phyloP scores from a whole-genome alignment of 2,329 filamentous ascomycete species.

The Verticillium longisporum region DNA sequence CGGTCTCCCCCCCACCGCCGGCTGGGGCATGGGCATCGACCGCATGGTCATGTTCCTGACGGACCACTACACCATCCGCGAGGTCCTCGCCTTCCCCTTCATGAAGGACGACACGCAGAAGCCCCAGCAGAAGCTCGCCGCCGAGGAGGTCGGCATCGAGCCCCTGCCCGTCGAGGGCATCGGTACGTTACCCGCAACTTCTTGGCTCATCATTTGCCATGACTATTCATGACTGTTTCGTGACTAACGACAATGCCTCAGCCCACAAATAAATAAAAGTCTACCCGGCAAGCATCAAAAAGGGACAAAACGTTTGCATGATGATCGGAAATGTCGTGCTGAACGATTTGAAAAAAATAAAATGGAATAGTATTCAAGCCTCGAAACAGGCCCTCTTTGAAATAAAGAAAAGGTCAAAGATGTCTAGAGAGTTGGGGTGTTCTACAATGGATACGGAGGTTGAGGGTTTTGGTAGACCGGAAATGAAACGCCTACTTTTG shows the following conservation, averaged over 20 bases:
- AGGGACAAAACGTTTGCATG: background rate
- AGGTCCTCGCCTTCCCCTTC: conserved; percentile 93
- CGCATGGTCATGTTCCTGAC: conserved; percentile 93
- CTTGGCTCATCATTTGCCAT: background rate
- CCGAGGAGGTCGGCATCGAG: conserved; percentile 55
- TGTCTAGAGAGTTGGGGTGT: conserved; percentile 7
- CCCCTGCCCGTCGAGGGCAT: conserved; percentile 56
- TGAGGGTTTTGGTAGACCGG: background rate
- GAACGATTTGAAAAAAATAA: background rate
- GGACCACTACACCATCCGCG: conserved; percentile 85
- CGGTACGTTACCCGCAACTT: conserved; percentile 4
- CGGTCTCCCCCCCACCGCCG: conserved; percentile 86
- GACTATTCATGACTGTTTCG: background rate
- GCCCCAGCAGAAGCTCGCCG: conserved; percentile 45
- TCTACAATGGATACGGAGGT: conserved; percentile 3
- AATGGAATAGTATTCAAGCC: background rate
- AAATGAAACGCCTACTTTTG: conserved; percentile 1
- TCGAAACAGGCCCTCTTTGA: background rate
- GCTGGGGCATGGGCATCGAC: conserved; percentile 95
- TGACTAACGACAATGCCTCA: background rate
- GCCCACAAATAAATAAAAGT: conserved; percentile 11
- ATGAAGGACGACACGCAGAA: conserved; percentile 75
- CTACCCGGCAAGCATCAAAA: background rate
- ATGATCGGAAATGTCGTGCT: background rate
- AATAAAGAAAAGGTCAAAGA: background rate